Evolutionary conservation across 2,329 filamentous ascomycete genomes (phyloP).

Genomic region (Corynespora cassiicola): DNA sequence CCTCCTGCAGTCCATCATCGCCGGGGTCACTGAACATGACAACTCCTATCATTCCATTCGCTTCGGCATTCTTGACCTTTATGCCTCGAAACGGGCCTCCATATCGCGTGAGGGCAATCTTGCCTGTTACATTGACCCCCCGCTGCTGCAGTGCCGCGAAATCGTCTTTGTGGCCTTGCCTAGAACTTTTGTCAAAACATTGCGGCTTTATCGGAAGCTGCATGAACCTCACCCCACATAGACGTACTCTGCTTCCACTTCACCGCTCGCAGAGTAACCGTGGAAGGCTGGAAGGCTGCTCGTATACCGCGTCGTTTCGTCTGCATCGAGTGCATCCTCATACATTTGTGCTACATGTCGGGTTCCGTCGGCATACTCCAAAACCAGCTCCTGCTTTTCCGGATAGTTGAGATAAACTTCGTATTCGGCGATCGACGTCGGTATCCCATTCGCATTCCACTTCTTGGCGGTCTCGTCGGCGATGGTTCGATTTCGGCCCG

Average conservation of each 20-base stretch:
- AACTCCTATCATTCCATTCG: conserved; percentile 48
- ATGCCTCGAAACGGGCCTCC: conserved; percentile 49
- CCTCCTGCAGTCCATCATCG: conserved; percentile 47
- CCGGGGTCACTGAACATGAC: conserved; percentile 50
- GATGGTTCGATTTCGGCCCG: conserved; percentile 35
- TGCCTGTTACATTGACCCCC: conserved; percentile 50
- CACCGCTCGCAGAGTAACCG: conserved; percentile 3
- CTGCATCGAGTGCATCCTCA: conserved; percentile 1
- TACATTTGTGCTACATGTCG: conserved; percentile 9
- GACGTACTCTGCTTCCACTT: conserved; percentile 7
- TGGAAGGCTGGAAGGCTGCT: conserved; percentile 7
- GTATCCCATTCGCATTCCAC: conserved; percentile 32
- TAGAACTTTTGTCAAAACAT: not conserved
- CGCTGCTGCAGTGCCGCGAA: conserved; percentile 43
- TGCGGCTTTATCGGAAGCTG: no score
- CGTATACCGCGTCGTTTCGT: not conserved
- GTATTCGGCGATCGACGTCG: conserved; percentile 27
- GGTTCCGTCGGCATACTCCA: conserved; percentile 24
- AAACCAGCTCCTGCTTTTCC: conserved; percentile 23
- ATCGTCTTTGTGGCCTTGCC: not conserved
- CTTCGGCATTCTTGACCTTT: conserved; percentile 52
- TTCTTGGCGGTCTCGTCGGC: conserved; percentile 39
- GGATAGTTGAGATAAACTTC: conserved; percentile 36
- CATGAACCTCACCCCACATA: not conserved
- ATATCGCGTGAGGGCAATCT: conserved; percentile 51